phyloP scores from a whole-genome alignment of 73 alveolate genomes.

The Symbiodinium pilosum region DNA sequence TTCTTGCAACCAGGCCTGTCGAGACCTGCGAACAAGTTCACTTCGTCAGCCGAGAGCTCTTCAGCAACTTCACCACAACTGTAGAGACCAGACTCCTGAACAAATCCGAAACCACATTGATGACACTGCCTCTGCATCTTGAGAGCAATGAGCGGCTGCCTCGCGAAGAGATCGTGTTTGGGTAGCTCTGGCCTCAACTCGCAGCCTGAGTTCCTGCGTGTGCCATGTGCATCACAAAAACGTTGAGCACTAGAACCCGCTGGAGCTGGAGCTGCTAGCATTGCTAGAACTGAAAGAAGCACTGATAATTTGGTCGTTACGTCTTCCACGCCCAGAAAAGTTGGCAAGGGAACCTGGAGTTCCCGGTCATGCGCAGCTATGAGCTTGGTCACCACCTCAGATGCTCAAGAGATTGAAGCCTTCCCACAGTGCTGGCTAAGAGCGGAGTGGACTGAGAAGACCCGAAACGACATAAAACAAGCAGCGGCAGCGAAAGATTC shows the following conservation, averaged over 20 bases:
- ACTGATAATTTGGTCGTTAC: too few species aligned
- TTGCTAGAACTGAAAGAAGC: too few species aligned
- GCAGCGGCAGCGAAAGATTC: slow-evolving; percentile 30
- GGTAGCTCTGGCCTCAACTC: not conserved
- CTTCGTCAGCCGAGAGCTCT: not conserved
- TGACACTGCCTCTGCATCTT: too few species aligned
- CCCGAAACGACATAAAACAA: too few species aligned
- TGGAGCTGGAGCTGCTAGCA: too few species aligned
- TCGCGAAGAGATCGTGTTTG: not conserved
- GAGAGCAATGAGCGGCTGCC: not conserved
- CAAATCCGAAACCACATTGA: not conserved
- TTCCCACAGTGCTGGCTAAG: not conserved
- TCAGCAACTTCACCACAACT: not conserved
- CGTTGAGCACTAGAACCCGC: too few species aligned
- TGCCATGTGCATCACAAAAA: too few species aligned
- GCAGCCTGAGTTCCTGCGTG: not conserved
- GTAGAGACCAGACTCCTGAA: not conserved
- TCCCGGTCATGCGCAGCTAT: slow-evolving; percentile 36
- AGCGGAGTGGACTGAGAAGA: too few species aligned
- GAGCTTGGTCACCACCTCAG: slow-evolving; percentile 27
- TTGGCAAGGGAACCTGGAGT: too few species aligned
- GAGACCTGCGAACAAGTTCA: not conserved
- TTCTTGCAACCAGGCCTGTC: not conserved
- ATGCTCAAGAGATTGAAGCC: not conserved
- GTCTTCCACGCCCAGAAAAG: too few species aligned